Evolutionary conservation across 306 rosid species (phyloP), one percentile per base, ranked within the genome.

Genomic region (Gastrolobium villosum): DNA sequence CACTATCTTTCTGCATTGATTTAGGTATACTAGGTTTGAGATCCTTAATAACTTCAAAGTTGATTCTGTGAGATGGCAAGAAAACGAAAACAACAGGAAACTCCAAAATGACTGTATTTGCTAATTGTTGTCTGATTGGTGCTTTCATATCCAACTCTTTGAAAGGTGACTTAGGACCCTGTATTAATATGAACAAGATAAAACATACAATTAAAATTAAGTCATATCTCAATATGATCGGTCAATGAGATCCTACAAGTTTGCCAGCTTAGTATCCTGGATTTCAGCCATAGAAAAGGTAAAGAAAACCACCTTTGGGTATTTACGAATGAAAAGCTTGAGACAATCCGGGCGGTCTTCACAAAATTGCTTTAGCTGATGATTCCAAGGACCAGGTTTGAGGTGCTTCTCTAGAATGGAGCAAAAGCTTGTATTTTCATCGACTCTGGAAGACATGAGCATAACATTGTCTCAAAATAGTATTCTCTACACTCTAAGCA

Each of bases 381-480:
- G 88, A 76, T 86, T 88, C 97, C 94, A 94, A 28, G 97, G 94
- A 44, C 94, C 89, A 34, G 91, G 93, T 65, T 84, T 81, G 52
- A 95, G 88, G 86, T 91, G 99, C 72, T 87, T 86, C 80, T 79
- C 94, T 10, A 95, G 75, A 78, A 84, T 32, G 46, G 98, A 74
- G 80, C 53, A 32, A 15, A 95, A 79, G 57, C 70, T 91, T 35
- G 62, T 39, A 82, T 86, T 87, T 84, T 95, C 98, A 82, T 78
- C 49, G 10, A 92, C 86, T 43, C 99, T 95, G 87, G 61, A 83
- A 35, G 56, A 72, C 40, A 84, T 45, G 26, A 65, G 78, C 69
- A 80, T 56, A 57, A 75, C 37, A 53, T 67, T 13, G 13, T 72
- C 75, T 68, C 32, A 77, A 59, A 74, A 44, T 20, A 64, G 52